phyloP scores from a whole-genome alignment of 371 early-diverging fungal species.

The Aphelidium insulamus region DNA sequence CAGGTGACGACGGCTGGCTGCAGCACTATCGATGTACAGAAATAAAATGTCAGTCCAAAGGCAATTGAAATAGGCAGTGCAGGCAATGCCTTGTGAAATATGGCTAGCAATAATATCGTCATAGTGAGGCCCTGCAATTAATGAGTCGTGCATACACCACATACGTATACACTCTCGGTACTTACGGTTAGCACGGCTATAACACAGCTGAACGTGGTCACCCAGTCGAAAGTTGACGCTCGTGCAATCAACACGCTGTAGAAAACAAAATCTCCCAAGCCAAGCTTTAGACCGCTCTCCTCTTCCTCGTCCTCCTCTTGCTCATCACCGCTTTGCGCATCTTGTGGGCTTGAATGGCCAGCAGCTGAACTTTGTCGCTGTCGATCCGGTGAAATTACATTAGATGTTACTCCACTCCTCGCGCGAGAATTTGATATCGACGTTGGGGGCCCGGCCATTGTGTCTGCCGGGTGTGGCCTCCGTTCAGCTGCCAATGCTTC shows the following conservation, averaged over 20 bases:
- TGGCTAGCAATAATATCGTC: constrained; percentile 60
- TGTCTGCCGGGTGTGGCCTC: too few species aligned
- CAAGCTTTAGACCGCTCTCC: constrained; percentile 47
- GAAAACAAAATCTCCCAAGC: constrained; percentile 76
- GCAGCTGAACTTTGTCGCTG: too few species aligned
- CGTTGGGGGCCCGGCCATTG: too few species aligned
- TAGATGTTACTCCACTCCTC: too few species aligned
- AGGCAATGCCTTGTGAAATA: constrained; percentile 58
- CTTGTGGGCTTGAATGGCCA: too few species aligned
- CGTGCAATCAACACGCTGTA: constrained; percentile 60
- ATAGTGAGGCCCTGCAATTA: constrained; percentile 37
- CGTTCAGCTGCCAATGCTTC: too few species aligned
- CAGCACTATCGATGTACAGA: constrained; percentile 32
- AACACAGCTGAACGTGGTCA: constrained; percentile 53
- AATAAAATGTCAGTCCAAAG: constrained; percentile 62
- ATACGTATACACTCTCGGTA: too few species aligned
- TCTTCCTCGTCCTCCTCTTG: too few species aligned
- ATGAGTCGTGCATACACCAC: neutral
- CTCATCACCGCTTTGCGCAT: too few species aligned
- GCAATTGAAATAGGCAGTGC: constrained; percentile 71
- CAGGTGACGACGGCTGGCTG: too few species aligned
- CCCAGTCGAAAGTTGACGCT: constrained; percentile 68
- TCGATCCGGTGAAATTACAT: too few species aligned
- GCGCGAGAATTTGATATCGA: too few species aligned
- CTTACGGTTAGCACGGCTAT: constrained; percentile 46